Base-by-base conservation (phyloP, 1,139 yeast species). In the Pichia sp. region DNA sequence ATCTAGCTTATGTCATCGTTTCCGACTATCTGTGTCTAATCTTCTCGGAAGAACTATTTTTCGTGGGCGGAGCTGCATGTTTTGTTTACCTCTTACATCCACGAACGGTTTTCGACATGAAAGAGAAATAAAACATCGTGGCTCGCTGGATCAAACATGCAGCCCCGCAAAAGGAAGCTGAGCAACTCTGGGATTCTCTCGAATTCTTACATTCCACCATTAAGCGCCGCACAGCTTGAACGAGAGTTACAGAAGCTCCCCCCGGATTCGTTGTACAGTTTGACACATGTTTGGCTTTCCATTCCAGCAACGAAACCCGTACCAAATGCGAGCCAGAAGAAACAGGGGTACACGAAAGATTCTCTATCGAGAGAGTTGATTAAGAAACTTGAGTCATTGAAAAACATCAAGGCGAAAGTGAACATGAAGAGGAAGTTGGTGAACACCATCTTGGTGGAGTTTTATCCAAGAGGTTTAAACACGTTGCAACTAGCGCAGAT, bases 401-500 rank as follows among this genome's bases (percentile, higher is more conserved):
- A 57, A 36, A 53, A 38, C 19, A 67, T 50, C 1, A 51, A 52
- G 29, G 26, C 47, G 5, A 57, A 55, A 30, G 16, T 40, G n/a
- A 49, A 53, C 8, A 66, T 77, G 10, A 84, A 82, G 62, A 65
- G 75, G 47, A 72, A 71, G 54, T 63, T 84, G 11, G 71, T 83
- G 2, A 85, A 82, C 56, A 70, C 70, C 49, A 71, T 85, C 13
- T 59, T 84, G 8, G 74, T 72, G 43, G 82, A 82, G 40, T 81
- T 74, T 63, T 87, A 90, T 83, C 74, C 79, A 0, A 63, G 71
- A 3, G 95, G 95, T 0, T 68, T 87, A 50, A 87, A 84, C 61
- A 68, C 87, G 6, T 73, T 82, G 19, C 96, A 88, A 64, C 67
- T 84, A 48, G 86, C 95, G 0, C 92, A 87, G 60, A 70, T 87